These are phyloP conservation scores for Leccinum olivaceopallidum DNA, from an alignment of 768 basidiomycete species.

Conservation along the genomic window DNA sequence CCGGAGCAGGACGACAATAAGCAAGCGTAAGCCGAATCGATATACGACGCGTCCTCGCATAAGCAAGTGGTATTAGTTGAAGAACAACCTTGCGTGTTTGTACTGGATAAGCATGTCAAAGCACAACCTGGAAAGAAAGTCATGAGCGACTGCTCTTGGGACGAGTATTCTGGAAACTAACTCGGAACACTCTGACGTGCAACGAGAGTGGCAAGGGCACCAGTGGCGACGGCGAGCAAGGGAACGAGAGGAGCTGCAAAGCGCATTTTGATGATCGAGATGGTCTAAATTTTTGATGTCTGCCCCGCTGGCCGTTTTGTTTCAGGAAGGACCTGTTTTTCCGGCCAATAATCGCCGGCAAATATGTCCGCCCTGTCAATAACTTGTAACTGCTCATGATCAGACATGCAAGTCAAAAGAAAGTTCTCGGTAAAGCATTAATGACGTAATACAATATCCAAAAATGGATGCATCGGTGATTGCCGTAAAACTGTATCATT, in stretches of 20 bases:
- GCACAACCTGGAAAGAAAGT: constrained; percentile 48
- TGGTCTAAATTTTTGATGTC: not conserved
- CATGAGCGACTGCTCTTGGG: not conserved
- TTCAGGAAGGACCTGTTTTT: not conserved
- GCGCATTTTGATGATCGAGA: constrained; percentile 14
- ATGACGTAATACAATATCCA: no score
- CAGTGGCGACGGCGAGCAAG: constrained; percentile 15
- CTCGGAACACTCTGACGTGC: constrained; percentile 25
- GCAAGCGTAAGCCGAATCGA: constrained; percentile 48
- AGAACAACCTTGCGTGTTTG: constrained; percentile 47
- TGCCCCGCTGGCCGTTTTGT: not conserved
- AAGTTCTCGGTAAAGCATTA: no score
- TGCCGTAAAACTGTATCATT: constrained; percentile 39
- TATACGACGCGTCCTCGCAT: constrained; percentile 50
- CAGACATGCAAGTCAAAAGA: not conserved
- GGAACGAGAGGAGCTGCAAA: constrained; percentile 15
- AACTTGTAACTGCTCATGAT: not conserved
- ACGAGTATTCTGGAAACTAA: constrained; percentile 14
- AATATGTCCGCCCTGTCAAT: not conserved
- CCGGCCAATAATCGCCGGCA: not conserved
- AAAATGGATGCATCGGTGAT: constrained; percentile 25
- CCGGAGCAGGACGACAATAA: constrained; percentile 48
- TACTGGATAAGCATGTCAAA: constrained; percentile 43
- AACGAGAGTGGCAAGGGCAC: constrained; percentile 21
- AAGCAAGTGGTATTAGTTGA: constrained; percentile 56